phyloP scores from a whole-genome alignment of 1,284 basidiomycete genomes.

The Quambalaria eucalypti region DNA sequence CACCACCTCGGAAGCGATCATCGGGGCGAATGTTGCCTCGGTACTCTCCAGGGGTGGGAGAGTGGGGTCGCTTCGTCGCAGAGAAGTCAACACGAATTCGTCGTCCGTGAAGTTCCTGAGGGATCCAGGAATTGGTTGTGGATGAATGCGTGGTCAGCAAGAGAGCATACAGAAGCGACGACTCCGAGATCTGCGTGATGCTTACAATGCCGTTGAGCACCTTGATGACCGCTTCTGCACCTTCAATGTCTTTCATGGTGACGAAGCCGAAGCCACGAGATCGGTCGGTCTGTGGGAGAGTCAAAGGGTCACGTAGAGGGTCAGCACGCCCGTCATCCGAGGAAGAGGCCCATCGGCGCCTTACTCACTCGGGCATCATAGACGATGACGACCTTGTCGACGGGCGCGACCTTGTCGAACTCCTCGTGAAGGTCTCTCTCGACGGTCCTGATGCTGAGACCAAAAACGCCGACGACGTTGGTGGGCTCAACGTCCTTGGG shows the following conservation, averaged over 20 bases:
- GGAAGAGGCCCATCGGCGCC: background rate
- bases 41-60: slow-evolving; percentile 94
- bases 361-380: slow-evolving; percentile 79
- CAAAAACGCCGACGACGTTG: slow-evolving; percentile 88
- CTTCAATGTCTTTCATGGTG: slow-evolving; percentile 76
- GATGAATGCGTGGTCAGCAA: background rate
- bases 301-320: background rate
- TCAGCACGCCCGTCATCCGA: background rate
- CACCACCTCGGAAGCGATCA: slow-evolving; percentile 25
- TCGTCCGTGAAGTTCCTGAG: slow-evolving; percentile 81
- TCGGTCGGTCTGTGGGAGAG: slow-evolving; percentile 64
- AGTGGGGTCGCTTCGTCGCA: slow-evolving; percentile 82
- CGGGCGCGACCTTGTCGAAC: slow-evolving; percentile 75
- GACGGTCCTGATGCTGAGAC: slow-evolving; percentile 83
- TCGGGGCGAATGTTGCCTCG: slow-evolving; percentile 36
- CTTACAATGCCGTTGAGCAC: slow-evolving; percentile 83
- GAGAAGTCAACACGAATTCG: slow-evolving; percentile 94
- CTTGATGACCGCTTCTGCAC: slow-evolving; percentile 76
- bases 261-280: slow-evolving; percentile 98
- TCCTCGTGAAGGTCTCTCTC: slow-evolving; percentile 91
- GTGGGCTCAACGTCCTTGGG: too few relatives aligned
- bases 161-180: background rate
- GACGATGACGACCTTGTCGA: slow-evolving; percentile 87
- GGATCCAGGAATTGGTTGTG: background rate
- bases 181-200: too few relatives aligned